Base-by-base conservation (phyloP, 768 basidiomycete species). In the Mycena kentingensis region DNA sequence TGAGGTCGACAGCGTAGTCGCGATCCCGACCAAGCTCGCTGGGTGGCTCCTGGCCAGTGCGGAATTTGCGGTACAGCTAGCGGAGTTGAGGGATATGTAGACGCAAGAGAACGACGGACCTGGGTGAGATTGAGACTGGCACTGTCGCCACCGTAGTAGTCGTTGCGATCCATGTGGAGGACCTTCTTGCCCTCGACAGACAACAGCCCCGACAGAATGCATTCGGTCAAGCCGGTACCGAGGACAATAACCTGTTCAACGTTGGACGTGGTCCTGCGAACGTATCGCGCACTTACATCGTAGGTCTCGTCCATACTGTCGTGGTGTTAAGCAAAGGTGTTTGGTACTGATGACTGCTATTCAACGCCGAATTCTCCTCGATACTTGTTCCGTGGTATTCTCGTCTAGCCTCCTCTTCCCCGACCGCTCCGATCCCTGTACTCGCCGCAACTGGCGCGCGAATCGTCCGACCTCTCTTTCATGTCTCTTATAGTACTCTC, bases 171-270 rank as follows among this genome's bases (percentile, higher is more conserved):
- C 82, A 97, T 98, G 73, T 99, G 97, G 45, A 99, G 85, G 65
- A 99, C 97, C 77, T 98, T 99, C 83, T 98, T 98, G 58, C 97
- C 96, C 70, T 98, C 97, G 38, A 98, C 96, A n/a, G 96, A 98
- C 63, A 99, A 80, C 63, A 99, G 75, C 31, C 97, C 97, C 15
- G 97, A 98, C 56, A 99, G 84, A 70, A 98, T 95, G 75, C 97
- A 98, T 72, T 99, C 97, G 25, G 96, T 98, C 67, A 99, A 77
- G 56, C 97, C 97, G 56, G 97, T 99, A 55, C 97, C 97, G 64
- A 98, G 83, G 59, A 94, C 88, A 70, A 93, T 82, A 71, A 90
- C 90, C 89, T 92, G 67, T 29, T 43, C 44, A 49, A 60, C 51
- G 66, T 60, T 52, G 48, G 44, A 49, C 48, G 41, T 51, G 38